These are phyloP conservation scores for Trichoderma virens DNA, from an alignment of 495 filamentous ascomycete genomes.

Conservation along the genomic window DNA sequence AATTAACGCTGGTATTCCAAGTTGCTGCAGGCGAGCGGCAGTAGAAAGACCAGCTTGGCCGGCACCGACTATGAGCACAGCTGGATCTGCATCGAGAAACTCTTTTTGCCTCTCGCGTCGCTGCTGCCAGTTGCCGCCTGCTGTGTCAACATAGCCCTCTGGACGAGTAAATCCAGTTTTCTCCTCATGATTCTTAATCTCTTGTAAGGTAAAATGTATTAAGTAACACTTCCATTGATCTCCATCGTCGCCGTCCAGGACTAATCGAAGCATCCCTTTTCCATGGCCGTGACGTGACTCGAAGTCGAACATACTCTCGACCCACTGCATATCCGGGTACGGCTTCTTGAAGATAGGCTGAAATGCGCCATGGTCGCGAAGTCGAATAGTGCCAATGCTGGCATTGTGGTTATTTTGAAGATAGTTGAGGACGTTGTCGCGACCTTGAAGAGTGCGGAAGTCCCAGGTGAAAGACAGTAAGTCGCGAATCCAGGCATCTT, in stretches of 20 bases:
- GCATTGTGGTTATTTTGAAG: conserved; percentile 22
- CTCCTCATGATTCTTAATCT: conserved; percentile 44
- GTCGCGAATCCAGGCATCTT: conserved; percentile 47
- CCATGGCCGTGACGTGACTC: conserved; percentile 45
- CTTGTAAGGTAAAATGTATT: conserved; percentile 37
- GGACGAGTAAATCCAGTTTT: conserved; percentile 31
- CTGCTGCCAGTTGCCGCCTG: conserved; percentile 48
- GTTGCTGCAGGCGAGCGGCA: conserved; percentile 57
- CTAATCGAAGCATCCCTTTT: conserved; percentile 44
- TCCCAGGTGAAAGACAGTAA: conserved; percentile 49
- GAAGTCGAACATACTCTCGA: conserved; percentile 39
- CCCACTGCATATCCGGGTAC: conserved; percentile 13
- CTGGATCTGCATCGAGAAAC: conserved; percentile 44
- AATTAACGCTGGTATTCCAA: conserved; percentile 48
- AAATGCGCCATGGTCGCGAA: conserved; percentile 29
- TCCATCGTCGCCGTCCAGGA: conserved; percentile 27
- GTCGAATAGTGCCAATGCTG: conserved; percentile 26
- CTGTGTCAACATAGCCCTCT: conserved; percentile 21
- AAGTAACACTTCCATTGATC: conserved; percentile 51
- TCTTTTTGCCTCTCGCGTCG: conserved; percentile 38
- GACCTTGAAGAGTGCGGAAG: conserved; percentile 42
- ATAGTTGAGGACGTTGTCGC: conserved; percentile 34
- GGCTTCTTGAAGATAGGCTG: background rate
- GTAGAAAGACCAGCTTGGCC: conserved; percentile 45
- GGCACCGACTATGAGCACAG: conserved; percentile 44